Evolutionary conservation across 2,329 filamentous ascomycete genomes (phyloP).

Genomic region (Fusarium tanahbumbuense): DNA sequence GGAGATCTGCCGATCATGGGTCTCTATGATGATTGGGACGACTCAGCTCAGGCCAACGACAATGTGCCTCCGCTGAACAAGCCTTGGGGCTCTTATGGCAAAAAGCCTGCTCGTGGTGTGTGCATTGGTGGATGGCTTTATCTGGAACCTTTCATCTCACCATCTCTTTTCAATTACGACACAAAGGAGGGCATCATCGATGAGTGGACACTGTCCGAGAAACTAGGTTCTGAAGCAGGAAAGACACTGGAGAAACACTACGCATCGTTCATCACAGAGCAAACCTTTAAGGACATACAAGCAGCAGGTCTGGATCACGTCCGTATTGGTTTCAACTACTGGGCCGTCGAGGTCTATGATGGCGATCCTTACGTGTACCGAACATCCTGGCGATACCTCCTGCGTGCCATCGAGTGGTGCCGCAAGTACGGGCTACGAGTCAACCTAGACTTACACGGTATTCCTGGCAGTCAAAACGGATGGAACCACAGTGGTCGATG

Average conservation of each 20-base stretch:
- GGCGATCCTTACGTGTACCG: slow-evolving; percentile 88
- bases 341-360: slow-evolving; percentile 88
- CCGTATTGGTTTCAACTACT: slow-evolving; percentile 95
- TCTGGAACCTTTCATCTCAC: slow-evolving; percentile 94
- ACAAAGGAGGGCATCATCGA: slow-evolving; percentile 77
- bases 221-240: slow-evolving; percentile 74
- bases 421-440: slow-evolving; percentile 91
- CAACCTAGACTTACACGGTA: slow-evolving; percentile 91
- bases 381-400: slow-evolving; percentile 91
- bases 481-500: slow-evolving; percentile 95
- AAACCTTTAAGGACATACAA: slow-evolving; percentile 85
- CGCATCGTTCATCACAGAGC: slow-evolving; percentile 84
- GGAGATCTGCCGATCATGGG: slow-evolving; percentile 94
- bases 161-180: slow-evolving; percentile 84
- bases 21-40: slow-evolving; percentile 85
- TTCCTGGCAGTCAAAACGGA: slow-evolving; percentile 94
- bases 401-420: slow-evolving; percentile 92
- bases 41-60: slow-evolving; percentile 80
- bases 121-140: slow-evolving; percentile 95
- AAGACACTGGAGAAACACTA: slow-evolving; percentile 91
- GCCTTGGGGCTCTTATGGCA: slow-evolving; percentile 80
- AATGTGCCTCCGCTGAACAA: slow-evolving; percentile 83
- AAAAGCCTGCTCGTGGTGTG: slow-evolving; percentile 85
- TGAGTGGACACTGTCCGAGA: slow-evolving; percentile 81
- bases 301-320: slow-evolving; percentile 94